A percentile compares a stretch with the other conserved stretches of the same genome.
phyloP scores from a whole-genome alignment of 331 rosid species.

The Ulmus americana region DNA sequence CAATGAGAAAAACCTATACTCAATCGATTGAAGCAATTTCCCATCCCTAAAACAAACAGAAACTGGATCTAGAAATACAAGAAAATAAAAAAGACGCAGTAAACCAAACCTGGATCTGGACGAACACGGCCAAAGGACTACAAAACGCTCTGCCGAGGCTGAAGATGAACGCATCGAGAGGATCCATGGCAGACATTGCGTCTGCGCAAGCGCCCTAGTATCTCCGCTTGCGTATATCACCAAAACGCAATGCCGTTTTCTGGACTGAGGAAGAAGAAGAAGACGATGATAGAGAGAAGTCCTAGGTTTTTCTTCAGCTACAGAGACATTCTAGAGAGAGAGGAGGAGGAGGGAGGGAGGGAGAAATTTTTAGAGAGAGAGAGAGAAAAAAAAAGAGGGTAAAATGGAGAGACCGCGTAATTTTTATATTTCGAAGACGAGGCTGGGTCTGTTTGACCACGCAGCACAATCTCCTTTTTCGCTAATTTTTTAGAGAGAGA shows the following conservation, averaged over 20 bases:
- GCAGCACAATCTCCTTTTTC: not conserved
- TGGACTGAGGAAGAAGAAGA: too few species aligned
- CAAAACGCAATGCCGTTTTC: not conserved
- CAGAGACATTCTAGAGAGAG: not conserved
- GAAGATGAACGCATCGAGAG: slow-evolving; percentile 17
- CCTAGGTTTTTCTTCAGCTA: not conserved
- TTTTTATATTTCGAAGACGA: slow-evolving; percentile 1
- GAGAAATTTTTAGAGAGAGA: not conserved
- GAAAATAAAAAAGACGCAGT: not conserved
- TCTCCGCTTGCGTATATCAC: not conserved
- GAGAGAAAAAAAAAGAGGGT: not conserved
- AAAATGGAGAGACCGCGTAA: slow-evolving; percentile 1
- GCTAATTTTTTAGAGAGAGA: not conserved
- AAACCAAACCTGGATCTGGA: slow-evolving; percentile 24
- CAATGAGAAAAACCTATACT: not conserved
- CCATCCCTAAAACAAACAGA: not conserved
- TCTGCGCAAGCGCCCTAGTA: not conserved
- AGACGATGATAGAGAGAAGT: not conserved
- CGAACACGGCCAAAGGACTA: slow-evolving; percentile 15
- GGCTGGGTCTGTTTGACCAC: slow-evolving; percentile 8
- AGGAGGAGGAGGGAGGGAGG: not conserved
- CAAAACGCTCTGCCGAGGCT: slow-evolving; percentile 15
- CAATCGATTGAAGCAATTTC: not conserved
- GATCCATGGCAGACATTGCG: slow-evolving; percentile 15
- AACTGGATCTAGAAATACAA: slow-evolving; percentile 13